A percentile compares a stretch with the other conserved stretches of the same genome.
Evolutionary conservation across 805 yeast genomes (phyloP).

Genomic region (Saccharomyces eubayanus): DNA sequence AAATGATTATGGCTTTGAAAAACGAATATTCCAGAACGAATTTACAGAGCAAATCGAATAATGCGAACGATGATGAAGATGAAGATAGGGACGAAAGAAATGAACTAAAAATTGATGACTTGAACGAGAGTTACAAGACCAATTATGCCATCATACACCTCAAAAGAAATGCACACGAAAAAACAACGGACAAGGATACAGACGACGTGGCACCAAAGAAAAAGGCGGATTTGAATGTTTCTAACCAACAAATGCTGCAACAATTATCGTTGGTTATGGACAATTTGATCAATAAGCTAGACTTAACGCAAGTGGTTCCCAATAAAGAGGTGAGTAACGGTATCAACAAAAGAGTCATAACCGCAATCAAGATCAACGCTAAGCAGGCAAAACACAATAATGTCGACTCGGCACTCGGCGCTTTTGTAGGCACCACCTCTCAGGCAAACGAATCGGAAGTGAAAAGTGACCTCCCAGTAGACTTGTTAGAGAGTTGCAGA

Average conservation of each 20-base stretch:
- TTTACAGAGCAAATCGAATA: conserved; percentile 14
- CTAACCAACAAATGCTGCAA: conserved; percentile 3
- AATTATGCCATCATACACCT: conserved; percentile 47
- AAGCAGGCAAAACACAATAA: conserved; percentile 40
- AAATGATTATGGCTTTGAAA: conserved; percentile 57
- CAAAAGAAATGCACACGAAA: conserved; percentile 3
- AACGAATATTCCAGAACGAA: conserved; percentile 35
- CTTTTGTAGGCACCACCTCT: conserved; percentile 16
- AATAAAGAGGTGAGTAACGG: conserved; percentile 20
- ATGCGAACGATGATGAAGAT: conserved; percentile 24
- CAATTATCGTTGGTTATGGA: conserved; percentile 15
- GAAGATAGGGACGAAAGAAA: conserved; percentile 33
- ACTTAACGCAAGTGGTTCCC: conserved; percentile 23
- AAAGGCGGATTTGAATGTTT: not conserved
- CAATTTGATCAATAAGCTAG: conserved; percentile 18
- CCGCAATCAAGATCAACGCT: conserved; percentile 44
- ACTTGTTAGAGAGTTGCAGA: conserved; percentile 42
- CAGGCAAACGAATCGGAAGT: conserved; percentile 27
- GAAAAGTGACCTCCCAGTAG: conserved; percentile 29
- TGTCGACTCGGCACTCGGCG: conserved; percentile 19
- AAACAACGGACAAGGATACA: not conserved
- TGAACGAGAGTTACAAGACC: conserved; percentile 39
- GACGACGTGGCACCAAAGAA: not conserved
- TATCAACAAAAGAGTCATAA: conserved; percentile 35
- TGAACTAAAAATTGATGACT: conserved; percentile 44